Base-by-base conservation (phyloP, 2,329 filamentous ascomycete species). In the Aurifilum marmelostoma region DNA sequence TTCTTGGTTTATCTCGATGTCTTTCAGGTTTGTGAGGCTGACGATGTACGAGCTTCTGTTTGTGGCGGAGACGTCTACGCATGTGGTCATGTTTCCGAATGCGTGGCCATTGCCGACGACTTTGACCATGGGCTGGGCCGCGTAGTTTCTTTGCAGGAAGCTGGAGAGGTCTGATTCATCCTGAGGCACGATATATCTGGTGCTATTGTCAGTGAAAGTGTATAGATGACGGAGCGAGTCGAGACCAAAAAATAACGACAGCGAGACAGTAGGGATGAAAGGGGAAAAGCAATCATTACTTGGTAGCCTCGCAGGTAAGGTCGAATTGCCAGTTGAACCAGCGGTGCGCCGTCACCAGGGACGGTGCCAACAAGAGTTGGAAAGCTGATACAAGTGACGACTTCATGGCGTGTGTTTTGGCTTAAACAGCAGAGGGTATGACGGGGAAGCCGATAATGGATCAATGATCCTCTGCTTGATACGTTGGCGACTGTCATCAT, bases 271-370 rank as follows among this genome's bases (percentile, higher is more conserved):
- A 39, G 37, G 12, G 37, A 39, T 9, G 37, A 39, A 12, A n/a
- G n/a, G 37, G 5, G 37, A 12, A 39, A 39, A 8, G 8, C 4
- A 4, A 34, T 34, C 9, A 39, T 7, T 56, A 62, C 21, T 24
- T 41, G 11, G 59, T 62, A 9, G 59, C 59, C 59, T 62, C 59
- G 32, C 59, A 61, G 14, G 59, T 61, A 41, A 61, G 32, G 21
- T 61, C 59, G 59, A 61, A 61, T 41, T 61, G 32, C 59, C 59
- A 61, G 34, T 61, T 61, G 34, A n/a, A 61, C 59, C 59, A 61
- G 34, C 59, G 59, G 39, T 61, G 34, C 34, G 59, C 59, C 34
- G 59, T 39, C 39, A 61, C 59, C 24, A 61, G 18, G 8, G 59
- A 41, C 59, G 59, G 34, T 9, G 34, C 59, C 39, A 61, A 24